These are phyloP conservation scores for Gonium pectorale DNA, from an alignment of 139 green algal genomes.

Conservation along the genomic window DNA sequence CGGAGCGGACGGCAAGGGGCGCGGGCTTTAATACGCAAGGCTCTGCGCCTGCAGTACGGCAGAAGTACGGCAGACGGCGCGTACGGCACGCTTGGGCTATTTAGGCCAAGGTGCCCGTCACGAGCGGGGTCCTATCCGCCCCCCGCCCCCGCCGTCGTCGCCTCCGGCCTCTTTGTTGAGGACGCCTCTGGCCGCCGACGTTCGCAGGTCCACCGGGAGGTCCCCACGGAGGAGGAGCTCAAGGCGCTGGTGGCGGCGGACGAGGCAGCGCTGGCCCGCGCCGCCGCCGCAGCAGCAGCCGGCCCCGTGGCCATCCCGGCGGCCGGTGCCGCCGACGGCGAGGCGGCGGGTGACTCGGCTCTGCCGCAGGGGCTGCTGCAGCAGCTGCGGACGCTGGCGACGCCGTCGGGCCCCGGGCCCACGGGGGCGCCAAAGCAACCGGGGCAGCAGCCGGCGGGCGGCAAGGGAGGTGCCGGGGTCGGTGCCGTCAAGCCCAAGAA, in stretches of 20 bases:
- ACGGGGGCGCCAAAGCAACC: background rate
- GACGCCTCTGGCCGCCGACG: too few species aligned
- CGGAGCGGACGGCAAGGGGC: too few species aligned
- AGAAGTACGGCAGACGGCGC: too few species aligned
- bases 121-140: too few species aligned
- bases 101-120: too few species aligned
- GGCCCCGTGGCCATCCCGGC: background rate
- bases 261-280: background rate
- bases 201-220: background rate
- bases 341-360: background rate
- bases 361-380: slow-evolving; percentile 7
- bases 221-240: background rate
- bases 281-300: background rate
- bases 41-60: too few species aligned
- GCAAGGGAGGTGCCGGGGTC: background rate
- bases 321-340: background rate
- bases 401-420: too few species aligned
- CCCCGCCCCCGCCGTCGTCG: too few species aligned
- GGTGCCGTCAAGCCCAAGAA: background rate
- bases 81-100: too few species aligned
- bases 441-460: background rate
- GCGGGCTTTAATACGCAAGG: too few species aligned
- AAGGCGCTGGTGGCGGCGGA: background rate
- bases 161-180: too few species aligned
- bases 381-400: background rate